These are phyloP conservation scores for Ephemerocybe angulata DNA, from an alignment of 768 basidiomycete species.

Conservation along the genomic window DNA sequence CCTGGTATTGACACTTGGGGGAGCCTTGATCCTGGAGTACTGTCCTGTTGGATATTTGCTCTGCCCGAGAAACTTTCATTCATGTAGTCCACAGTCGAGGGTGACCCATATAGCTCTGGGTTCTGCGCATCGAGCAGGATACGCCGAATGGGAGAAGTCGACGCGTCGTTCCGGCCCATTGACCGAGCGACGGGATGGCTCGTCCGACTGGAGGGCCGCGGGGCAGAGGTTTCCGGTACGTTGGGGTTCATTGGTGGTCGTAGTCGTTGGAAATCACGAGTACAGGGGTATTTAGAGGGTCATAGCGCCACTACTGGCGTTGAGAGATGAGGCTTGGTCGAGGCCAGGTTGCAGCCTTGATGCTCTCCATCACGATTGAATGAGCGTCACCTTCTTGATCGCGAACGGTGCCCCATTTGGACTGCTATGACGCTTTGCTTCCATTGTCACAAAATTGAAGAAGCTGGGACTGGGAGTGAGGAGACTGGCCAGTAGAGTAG, in stretches of 20 bases:
- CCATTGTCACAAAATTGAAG: background rate
- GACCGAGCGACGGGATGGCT: too few relatives aligned
- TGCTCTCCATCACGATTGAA: background rate
- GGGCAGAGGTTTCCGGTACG: background rate
- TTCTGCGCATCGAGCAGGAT: too few relatives aligned
- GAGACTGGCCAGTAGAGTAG: background rate
- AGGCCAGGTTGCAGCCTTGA: background rate
- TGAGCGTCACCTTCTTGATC: background rate
- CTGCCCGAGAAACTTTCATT: background rate
- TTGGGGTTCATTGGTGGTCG: background rate
- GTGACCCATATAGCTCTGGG: slow-evolving; percentile 7
- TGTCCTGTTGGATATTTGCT: background rate
- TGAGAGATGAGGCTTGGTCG: background rate
- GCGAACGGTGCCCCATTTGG: background rate
- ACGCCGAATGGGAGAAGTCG: too few relatives aligned
- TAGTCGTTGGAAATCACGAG: background rate
- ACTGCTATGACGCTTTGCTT: background rate
- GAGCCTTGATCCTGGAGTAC: background rate
- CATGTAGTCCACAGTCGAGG: slow-evolving; percentile 1
- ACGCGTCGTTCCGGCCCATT: background rate
- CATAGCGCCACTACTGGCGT: background rate
- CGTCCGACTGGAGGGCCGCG: background rate
- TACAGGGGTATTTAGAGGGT: background rate
- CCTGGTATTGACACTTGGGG: too few relatives aligned
- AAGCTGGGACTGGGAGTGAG: background rate